Conservation (phyloP, 2,329 filamentous ascomycete species). For the Rhynchosporium graminicola region DNA sequence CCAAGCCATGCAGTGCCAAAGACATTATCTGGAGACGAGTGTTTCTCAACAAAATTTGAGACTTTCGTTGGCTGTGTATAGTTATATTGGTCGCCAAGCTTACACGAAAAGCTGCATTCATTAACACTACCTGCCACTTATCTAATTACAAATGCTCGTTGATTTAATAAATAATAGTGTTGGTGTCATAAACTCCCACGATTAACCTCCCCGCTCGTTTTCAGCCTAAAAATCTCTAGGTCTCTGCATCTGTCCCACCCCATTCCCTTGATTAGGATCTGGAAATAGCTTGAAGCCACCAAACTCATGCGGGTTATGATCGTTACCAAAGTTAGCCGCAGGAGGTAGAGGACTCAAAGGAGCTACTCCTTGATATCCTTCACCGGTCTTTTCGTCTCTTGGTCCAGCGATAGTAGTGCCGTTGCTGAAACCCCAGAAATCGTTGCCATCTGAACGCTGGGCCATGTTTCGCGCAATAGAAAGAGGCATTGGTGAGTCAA, state of each 20-base stretch:
- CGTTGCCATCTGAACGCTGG: constrained; percentile 18
- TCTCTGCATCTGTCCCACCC: background rate
- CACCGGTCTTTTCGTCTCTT: background rate
- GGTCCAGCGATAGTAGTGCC: background rate
- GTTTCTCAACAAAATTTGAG: background rate
- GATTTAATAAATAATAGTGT: background rate
- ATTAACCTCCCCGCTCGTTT: background rate
- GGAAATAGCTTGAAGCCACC: constrained; percentile 13
- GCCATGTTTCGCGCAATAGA: constrained; percentile 26
- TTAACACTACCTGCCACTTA: constrained; percentile 15
- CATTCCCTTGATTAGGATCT: background rate
- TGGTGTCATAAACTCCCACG: too few species aligned
- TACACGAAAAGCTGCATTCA: constrained; percentile 7
- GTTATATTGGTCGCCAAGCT: background rate
- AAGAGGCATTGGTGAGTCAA: constrained; percentile 20
- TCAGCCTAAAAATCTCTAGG: constrained; percentile 16
- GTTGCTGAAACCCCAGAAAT: constrained; percentile 14
- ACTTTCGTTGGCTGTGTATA: constrained; percentile 1
- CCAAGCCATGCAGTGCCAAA: background rate
- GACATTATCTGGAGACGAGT: background rate
- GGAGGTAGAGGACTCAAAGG: constrained; percentile 16
- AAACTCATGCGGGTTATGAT: constrained; percentile 3
- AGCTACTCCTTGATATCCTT: constrained; percentile 6
- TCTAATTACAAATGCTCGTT: constrained; percentile 8
- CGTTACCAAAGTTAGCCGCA: constrained; percentile 1